Conservation (phyloP, 2,329 filamentous ascomycete species). For the Zarea fungicola region DNA sequence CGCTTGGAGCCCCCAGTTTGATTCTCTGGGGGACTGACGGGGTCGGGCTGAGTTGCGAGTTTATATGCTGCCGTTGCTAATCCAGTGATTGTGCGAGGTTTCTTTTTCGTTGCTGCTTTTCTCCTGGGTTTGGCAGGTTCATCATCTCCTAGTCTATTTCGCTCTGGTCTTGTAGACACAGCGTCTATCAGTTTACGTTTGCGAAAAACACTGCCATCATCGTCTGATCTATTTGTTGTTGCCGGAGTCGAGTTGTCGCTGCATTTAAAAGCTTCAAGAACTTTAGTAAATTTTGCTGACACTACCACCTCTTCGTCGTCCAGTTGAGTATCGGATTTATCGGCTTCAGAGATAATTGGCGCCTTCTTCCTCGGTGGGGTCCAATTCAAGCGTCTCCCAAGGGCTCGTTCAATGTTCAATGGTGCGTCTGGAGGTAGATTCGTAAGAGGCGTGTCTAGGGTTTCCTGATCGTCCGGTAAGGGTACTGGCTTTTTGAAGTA, state of each 20-base stretch:
- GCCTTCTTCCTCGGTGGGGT: slow-evolving; percentile 53
- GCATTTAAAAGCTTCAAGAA: slow-evolving; percentile 40
- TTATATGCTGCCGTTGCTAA: slow-evolving; percentile 68
- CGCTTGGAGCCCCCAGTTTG: not conserved
- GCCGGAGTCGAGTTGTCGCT: slow-evolving; percentile 18
- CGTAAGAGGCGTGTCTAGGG: too few relatives aligned
- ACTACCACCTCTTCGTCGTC: not conserved
- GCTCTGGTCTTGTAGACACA: slow-evolving; percentile 28
- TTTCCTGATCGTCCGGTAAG: not conserved
- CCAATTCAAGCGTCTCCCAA: slow-evolving; percentile 57
- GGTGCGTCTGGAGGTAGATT: slow-evolving; percentile 22
- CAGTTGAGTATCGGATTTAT: slow-evolving; percentile 22
- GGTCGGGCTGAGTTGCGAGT: slow-evolving; percentile 26
- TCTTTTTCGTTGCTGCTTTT: slow-evolving; percentile 57
- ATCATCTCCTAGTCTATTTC: slow-evolving; percentile 15
- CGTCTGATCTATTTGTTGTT: slow-evolving; percentile 19
- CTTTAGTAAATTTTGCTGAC: slow-evolving; percentile 36
- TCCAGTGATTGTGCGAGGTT: slow-evolving; percentile 71
- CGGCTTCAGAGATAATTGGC: slow-evolving; percentile 24
- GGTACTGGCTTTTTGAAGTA: not conserved
- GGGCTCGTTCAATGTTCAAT: slow-evolving; percentile 42
- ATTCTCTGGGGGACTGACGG: slow-evolving; percentile 14
- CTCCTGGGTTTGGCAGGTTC: slow-evolving; percentile 34
- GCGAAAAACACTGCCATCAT: slow-evolving; percentile 33
- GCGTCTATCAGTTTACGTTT: slow-evolving; percentile 55